Base-by-base conservation (phyloP, 2,329 filamentous ascomycete genomes). In the Cladosporium oxysporum region DNA sequence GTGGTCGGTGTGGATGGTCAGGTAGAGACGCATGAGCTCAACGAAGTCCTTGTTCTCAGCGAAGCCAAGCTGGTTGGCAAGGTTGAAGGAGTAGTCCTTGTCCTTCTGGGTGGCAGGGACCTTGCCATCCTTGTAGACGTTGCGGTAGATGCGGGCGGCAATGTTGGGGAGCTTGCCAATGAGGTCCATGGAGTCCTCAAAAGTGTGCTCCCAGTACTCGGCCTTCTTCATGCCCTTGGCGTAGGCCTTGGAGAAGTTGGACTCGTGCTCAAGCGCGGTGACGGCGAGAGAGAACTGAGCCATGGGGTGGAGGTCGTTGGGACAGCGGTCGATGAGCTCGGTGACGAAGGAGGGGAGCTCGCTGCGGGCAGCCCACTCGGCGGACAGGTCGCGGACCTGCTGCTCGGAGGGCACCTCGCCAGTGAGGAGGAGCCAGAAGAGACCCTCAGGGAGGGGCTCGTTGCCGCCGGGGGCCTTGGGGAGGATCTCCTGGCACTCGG, bases 91-190 rank as follows among this genome's bases (percentile, higher is more conserved):
- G 86, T 97, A 99, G 81, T 99, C 95, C 91, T 98, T 95, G 85
- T 98, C 94, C 88, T 97, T 96, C 87, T 98, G 90, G 80, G 97
- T 88, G 65, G 93, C 81, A 68, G 92, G 91, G 73, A 99, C 94
- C 90, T 98, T 98, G 84, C 95, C 95, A 79, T 96, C 95, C 90
- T 98, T 97, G 92, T 96, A 99, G 81, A 98, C 90, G 82, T 99
- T 99, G 86, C 96, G 95, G 90, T 99, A 99, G 88, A 99, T 99
- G 85, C 93, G 92, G 71, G 95, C 86, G 71, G 95, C 95, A 77
- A 99, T 97, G 81, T 92, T 97, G 80, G 95, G 95, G 76, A 99
- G 91, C 90, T 98, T 98, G 79, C 95, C 95, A 80, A 99, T 99
- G 81, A 99, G 87, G 84, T 99, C 94, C 94, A 99, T 98, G 69